Base-by-base conservation (phyloP, 1,284 basidiomycete species). In the Stereum hirsutum region DNA sequence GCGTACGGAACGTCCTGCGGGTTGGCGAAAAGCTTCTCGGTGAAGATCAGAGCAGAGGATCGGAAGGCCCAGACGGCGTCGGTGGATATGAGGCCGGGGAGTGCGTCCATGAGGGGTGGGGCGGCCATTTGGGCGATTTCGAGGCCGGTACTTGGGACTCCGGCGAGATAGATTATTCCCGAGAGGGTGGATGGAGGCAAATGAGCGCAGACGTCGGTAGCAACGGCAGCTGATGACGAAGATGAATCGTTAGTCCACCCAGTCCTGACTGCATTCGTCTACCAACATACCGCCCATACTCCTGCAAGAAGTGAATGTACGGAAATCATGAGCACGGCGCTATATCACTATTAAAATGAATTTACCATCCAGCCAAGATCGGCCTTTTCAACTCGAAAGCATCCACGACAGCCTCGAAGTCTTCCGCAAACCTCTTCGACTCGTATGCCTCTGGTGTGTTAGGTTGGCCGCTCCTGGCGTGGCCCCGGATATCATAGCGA, bases 391-490 rank as follows among this genome's bases (percentile, higher is more conserved):
- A 24, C 0, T 39, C 27, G 37, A 50, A 54, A 1, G 33, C 53
- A 2, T 41, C 17, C 6, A 50, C 38, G 14, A 54, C 48, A 6
- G 52, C 40, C 14, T 39, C 40, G 30, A 50, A 54, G 31, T 54
- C 52, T 17, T 48, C 48, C 5, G 51, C 53, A 19, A 43, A 46
- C 14, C 41, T 30, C 15, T 42, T 36, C 11, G 53, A 54, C 6
- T 23, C 17, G 32, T 49, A 45, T 3, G 33, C 45, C 14, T 42
- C 46, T 5, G 34, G 14, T 3, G 41, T 41, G 12, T 31, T 36
- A 3, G 53, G 53, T 39, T 43, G 51, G 0, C 50, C 51, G 39
- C 53, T 54, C 7, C 49, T 36, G n/a, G 54, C 57, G 24, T 56
- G 55, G 15, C 53, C 53, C 8, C 50, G 46, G 20, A 48, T 32